phyloP scores from a whole-genome alignment of 441 rosid species.

The Hypseocharis bilobata region DNA sequence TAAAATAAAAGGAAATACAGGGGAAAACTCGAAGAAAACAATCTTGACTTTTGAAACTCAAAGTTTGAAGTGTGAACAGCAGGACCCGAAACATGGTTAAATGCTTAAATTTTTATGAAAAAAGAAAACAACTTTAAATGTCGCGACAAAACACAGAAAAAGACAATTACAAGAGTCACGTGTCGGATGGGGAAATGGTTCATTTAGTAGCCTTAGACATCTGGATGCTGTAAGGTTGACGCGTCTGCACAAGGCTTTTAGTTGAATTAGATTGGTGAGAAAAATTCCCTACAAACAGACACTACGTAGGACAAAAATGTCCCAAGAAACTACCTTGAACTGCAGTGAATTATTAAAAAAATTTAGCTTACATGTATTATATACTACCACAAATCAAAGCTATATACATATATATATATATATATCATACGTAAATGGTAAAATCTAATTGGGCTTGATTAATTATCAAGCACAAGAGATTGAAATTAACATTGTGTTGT shows the following conservation, averaged over 20 bases:
- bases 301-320: constrained; percentile 9
- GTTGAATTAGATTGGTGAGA: background rate
- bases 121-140: background rate
- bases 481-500: background rate
- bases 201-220: background rate
- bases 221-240: background rate
- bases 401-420: no score
- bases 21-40: background rate
- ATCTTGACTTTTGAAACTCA: constrained; percentile 15
- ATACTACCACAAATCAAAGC: no score
- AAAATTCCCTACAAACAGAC: background rate
- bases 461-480: no score
- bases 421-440: no score
- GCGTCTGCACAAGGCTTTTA: constrained; percentile 4
- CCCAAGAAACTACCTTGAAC: constrained; percentile 21
- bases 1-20: no score
- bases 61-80: constrained; percentile 14
- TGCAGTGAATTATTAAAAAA: background rate
- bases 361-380: no score
- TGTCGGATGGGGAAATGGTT: constrained; percentile 4
- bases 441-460: no score
- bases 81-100: background rate
- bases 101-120: background rate
- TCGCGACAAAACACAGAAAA: background rate
- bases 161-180: constrained; percentile 13